phyloP scores from a whole-genome alignment of 495 filamentous ascomycete species.

The Penicillium subrubescens region DNA sequence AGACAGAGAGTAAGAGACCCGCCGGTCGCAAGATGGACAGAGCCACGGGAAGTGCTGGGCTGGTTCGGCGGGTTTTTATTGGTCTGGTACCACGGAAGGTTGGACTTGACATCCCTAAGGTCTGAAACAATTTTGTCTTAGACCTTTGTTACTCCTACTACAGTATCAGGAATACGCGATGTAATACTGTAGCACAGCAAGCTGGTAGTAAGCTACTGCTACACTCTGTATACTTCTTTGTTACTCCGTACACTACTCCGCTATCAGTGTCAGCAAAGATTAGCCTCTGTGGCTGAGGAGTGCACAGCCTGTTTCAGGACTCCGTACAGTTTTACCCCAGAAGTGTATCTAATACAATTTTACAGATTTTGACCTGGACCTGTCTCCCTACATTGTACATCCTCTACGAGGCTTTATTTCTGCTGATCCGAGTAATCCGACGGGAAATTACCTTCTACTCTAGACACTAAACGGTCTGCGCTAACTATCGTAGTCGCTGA shows the following conservation, averaged over 20 bases:
- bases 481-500: constrained; percentile 15
- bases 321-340: background rate
- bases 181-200: background rate
- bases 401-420: background rate
- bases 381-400: background rate
- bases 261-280: background rate
- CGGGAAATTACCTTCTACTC: constrained; percentile 5
- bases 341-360: too few species aligned
- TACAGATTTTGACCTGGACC: background rate
- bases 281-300: background rate
- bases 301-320: background rate
- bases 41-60: background rate
- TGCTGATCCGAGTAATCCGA: background rate
- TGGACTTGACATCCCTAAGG: background rate
- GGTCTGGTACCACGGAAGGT: background rate
- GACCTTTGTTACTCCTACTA: background rate
- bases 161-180: background rate
- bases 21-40: constrained; percentile 19
- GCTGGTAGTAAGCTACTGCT: background rate
- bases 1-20: background rate
- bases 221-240: background rate
- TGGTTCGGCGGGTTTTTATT: constrained; percentile 10
- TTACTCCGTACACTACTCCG: background rate
- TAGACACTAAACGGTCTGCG: background rate
- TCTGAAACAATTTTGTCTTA: background rate